Conservation (phyloP, 83 land plant species). For the Picea engelmannii region DNA sequence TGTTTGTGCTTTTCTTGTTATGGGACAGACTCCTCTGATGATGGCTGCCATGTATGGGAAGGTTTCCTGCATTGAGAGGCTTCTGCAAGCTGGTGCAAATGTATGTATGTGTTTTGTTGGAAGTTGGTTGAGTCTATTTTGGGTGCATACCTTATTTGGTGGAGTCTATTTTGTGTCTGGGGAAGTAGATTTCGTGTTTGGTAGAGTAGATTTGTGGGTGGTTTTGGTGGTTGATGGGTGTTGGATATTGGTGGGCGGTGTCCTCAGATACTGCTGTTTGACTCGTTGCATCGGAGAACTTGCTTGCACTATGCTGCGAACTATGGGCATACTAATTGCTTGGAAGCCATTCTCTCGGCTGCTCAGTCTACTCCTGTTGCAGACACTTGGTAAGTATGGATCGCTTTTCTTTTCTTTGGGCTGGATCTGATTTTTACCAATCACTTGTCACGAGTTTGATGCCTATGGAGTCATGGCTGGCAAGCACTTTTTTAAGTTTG, state of each 20-base stretch:
- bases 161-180: constrained; percentile 10
- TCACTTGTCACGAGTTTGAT: not conserved
- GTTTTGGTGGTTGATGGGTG: constrained; percentile 6
- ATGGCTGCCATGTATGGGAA: constrained; percentile 80
- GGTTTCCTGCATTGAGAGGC: constrained; percentile 51
- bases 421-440: not conserved
- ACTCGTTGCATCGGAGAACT: constrained; percentile 58
- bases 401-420: not conserved
- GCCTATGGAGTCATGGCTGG: not conserved
- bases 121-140: not conserved
- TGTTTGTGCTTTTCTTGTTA: not conserved
- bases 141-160: not conserved
- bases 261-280: constrained; percentile 63
- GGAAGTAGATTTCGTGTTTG: constrained; percentile 4
- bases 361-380: constrained; percentile 51
- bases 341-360: constrained; percentile 56
- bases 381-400: constrained; percentile 43
- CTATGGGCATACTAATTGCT: constrained; percentile 65
- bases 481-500: not conserved
- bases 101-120: constrained; percentile 27
- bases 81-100: constrained; percentile 66
- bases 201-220: not conserved
- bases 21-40: constrained; percentile 72
- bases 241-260: not conserved
- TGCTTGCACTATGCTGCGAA: constrained; percentile 86